Evolutionary conservation across 371 early-diverging fungal genomes (phyloP).

Genomic region (Actinomortierella ambigua): DNA sequence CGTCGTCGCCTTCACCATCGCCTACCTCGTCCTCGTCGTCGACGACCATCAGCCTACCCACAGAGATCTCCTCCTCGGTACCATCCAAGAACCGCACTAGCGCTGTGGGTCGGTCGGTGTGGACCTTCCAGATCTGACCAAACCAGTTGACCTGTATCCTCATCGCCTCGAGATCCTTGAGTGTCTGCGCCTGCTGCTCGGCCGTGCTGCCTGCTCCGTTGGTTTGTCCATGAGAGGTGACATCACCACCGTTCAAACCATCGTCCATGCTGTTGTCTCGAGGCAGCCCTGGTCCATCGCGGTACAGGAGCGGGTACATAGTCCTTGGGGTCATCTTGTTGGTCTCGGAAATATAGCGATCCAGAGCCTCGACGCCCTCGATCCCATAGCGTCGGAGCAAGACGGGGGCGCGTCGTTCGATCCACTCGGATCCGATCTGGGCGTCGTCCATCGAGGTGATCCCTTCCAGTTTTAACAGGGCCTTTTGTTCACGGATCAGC

Average conservation of each 20-base stretch:
- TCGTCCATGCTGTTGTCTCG: no score
- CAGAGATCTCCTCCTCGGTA: slow-evolving; percentile 32
- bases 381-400: slow-evolving; percentile 38
- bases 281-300: slow-evolving; percentile 14
- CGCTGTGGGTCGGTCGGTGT: slow-evolving; percentile 39
- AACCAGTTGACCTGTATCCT: slow-evolving; percentile 48
- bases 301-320: slow-evolving; percentile 22
- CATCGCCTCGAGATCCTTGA: slow-evolving; percentile 33
- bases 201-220: no score
- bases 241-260: no score
- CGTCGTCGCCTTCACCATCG: slow-evolving; percentile 19
- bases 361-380: slow-evolving; percentile 44
- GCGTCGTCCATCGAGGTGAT: not conserved
- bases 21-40: slow-evolving; percentile 40
- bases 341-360: slow-evolving; percentile 40
- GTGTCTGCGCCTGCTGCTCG: no score
- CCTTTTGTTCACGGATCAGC: slow-evolving; percentile 5
- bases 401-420: slow-evolving; percentile 21
- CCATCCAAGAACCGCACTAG: slow-evolving; percentile 49
- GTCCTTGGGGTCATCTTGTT: slow-evolving; percentile 34
- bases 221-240: no score
- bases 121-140: slow-evolving; percentile 49
- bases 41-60: slow-evolving; percentile 47
- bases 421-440: slow-evolving; percentile 13
- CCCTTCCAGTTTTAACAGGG: not conserved